A percentile compares a stretch with the other conserved stretches of the same genome.
Conservation (phyloP, 1,284 basidiomycete genomes). For the Irpex sp. region DNA sequence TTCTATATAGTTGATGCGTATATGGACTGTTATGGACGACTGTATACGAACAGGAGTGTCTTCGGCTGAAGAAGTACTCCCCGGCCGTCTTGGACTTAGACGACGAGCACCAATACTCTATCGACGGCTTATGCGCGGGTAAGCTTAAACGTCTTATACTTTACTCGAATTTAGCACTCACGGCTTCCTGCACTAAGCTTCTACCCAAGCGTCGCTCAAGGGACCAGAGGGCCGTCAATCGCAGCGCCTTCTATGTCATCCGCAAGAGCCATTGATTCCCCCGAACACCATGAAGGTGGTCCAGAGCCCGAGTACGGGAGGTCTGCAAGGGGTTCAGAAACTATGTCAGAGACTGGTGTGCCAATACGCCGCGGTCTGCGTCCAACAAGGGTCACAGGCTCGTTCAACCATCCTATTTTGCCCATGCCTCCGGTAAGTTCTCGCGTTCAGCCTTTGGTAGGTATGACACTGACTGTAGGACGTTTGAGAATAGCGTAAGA, state of each 20-base stretch:
- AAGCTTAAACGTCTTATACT: constrained; percentile 18
- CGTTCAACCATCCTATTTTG: constrained; percentile 78
- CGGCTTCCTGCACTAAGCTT: constrained; percentile 37
- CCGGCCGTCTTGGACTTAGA: constrained; percentile 79
- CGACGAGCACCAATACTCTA: constrained; percentile 86
- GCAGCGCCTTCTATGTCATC: constrained; percentile 33
- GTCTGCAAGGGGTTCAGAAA: not conserved
- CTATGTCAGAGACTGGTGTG: not conserved
- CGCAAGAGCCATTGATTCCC: constrained; percentile 34
- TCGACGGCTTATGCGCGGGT: constrained; percentile 84
- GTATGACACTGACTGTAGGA: not conserved
- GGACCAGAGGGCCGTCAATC: constrained; percentile 42
- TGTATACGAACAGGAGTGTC: constrained; percentile 90
- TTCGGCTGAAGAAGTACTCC: constrained; percentile 72
- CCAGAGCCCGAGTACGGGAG: constrained; percentile 1
- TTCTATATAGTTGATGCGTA: constrained; percentile 55
- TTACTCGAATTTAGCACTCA: too few species aligned
- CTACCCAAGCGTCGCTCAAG: constrained; percentile 58
- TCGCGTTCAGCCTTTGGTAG: not conserved
- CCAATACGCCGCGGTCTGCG: constrained; percentile 16
- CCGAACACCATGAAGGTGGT: constrained; percentile 25
- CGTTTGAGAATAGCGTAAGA: constrained; percentile 55
- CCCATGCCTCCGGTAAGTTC: constrained; percentile 75
- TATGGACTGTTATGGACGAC: constrained; percentile 93
- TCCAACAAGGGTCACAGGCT: constrained; percentile 63